phyloP scores from a whole-genome alignment of 345 rosid genomes.

The Moricandia arvensis region DNA sequence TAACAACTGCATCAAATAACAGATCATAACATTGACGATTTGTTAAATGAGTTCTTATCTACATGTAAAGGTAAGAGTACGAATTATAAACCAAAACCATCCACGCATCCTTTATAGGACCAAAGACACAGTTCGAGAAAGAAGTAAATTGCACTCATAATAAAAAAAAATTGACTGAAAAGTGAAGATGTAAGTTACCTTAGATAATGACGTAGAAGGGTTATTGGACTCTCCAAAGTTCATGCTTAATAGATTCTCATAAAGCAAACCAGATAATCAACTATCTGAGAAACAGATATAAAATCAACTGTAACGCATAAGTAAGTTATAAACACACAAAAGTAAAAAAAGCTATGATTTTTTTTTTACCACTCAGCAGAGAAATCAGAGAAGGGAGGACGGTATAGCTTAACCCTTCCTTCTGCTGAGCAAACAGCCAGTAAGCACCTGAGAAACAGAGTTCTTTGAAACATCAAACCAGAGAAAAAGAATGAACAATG shows the following conservation, averaged over 20 bases:
- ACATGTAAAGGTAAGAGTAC: background rate
- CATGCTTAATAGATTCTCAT: constrained; percentile 46
- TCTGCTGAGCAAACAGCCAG: constrained; percentile 81
- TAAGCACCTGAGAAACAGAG: constrained; percentile 59
- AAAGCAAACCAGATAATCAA: constrained; percentile 67
- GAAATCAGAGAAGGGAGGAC: constrained; percentile 77
- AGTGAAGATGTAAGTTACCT: constrained; percentile 47
- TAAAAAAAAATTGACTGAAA: background rate
- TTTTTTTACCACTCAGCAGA: constrained; percentile 68
- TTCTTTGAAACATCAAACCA: background rate
- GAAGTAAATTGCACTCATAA: background rate
- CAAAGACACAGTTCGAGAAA: background rate
- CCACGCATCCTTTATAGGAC: background rate
- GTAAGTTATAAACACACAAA: background rate
- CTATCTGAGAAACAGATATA: constrained; percentile 41
- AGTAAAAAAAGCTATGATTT: background rate
- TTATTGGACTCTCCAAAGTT: constrained; percentile 48
- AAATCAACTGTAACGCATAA: background rate
- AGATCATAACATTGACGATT: background rate
- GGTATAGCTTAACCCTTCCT: constrained; percentile 81
- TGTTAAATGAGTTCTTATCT: background rate
- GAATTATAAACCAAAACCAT: constrained; percentile 2
- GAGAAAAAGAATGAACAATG: no score
- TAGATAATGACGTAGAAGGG: constrained; percentile 36
- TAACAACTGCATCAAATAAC: constrained; percentile 13